Conservation (phyloP, 305 asterid species). For the Fraxinus greggii region DNA sequence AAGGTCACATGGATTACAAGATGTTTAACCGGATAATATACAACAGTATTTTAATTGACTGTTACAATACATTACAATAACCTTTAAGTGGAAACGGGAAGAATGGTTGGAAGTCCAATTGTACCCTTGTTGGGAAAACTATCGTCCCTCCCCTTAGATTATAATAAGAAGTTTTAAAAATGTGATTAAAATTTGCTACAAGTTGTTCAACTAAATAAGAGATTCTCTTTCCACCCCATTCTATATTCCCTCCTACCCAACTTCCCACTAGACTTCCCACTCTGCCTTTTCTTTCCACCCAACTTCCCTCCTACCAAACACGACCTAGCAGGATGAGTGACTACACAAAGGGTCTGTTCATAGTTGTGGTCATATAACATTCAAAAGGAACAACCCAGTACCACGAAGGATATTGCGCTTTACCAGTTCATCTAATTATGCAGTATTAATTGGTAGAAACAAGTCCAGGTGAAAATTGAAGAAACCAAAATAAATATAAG, state of each 20-base stretch:
- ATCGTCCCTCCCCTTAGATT: background rate
- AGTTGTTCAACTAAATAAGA: background rate
- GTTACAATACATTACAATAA: background rate
- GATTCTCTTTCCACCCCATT: background rate
- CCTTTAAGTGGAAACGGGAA: background rate
- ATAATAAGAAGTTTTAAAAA: background rate
- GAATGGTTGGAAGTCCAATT: background rate
- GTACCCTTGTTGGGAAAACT: background rate
- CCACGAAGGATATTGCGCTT: background rate
- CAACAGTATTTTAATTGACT: background rate
- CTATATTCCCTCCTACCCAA: background rate
- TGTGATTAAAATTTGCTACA: background rate
- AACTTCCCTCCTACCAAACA: background rate
- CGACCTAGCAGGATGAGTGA: background rate
- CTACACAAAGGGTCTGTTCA: slow-evolving; percentile 1
- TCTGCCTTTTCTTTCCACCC: background rate
- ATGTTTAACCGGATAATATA: background rate
- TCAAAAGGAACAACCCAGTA: background rate
- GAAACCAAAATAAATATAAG: slow-evolving; percentile 11
- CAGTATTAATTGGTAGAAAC: background rate
- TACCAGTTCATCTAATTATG: background rate
- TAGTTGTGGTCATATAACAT: background rate
- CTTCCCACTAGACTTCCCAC: background rate
- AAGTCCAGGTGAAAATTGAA: background rate
- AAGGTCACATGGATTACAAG: background rate